Evolutionary conservation across 305 asterid genomes (phyloP), one percentile per base, ranked within the genome.

Genomic region (Fraxinus nigra): DNA sequence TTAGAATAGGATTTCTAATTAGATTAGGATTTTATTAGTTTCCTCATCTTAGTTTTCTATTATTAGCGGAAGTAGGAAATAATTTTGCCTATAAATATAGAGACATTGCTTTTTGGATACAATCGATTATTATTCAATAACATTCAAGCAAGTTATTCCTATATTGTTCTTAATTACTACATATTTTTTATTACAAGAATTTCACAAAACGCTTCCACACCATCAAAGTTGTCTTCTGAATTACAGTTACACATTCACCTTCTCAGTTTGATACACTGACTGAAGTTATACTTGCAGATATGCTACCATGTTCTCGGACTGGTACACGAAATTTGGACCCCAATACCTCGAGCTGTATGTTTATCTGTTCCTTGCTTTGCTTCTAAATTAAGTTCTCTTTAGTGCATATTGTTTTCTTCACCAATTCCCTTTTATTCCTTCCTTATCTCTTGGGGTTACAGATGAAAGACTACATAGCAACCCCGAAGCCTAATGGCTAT

Each of bases 241-340:
- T 87, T 77, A 40, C 65, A 35, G 67, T 81, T 38, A 38, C 46
- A 38, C 46, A 8, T 38, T 38, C 14, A 10, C 46, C 35, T 61
- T 51, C 28, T 9, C 61, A 22, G 51, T 1, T 32, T 37, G 40
- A 38, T 38, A 38, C 74, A 65, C 82, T 85, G 63, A 81, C 83
- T n/a, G 72, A 56, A 85, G 59, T 78, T 85, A 79, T 24, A 76
- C 46, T 20, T 61, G 77, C 86, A 95, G 98, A 93, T 93, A 84
- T 93, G 98, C 90, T 95, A 95, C 89, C 98, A 95, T 87, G 92
- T 95, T 86, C 98, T 95, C 85, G 98, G 98, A 79, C 90, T 95
- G 79, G 97, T 91, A 22, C 98, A 95, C 87, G 97, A 90, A 87
- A 92, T 95, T 84, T 95, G 97, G 98, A 92, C 93, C n/a, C 98